Conservation (phyloP, 2,329 filamentous ascomycete genomes). For the Gaeumannomyces sp. region DNA sequence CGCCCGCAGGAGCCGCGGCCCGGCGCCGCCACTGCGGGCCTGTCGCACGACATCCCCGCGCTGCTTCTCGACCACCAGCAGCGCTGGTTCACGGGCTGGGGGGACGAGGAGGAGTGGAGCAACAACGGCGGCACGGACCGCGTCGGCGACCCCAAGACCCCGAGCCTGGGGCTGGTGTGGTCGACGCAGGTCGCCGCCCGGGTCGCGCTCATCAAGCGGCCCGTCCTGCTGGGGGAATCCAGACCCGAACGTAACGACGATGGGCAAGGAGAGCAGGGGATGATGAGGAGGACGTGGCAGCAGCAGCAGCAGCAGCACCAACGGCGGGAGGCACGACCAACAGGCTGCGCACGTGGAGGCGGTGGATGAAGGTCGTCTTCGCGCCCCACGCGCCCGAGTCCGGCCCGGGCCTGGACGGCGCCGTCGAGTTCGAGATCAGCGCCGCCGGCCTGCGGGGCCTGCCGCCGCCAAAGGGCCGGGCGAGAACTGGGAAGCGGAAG, state of each 20-base stretch:
- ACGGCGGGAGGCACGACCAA: constrained; percentile 13
- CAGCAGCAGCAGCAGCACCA: neutral
- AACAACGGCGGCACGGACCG: constrained; percentile 25
- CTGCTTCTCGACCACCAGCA: constrained; percentile 84
- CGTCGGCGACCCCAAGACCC: constrained; percentile 62
- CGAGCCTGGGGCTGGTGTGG: constrained; percentile 84
- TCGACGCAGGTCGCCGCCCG: constrained; percentile 80
- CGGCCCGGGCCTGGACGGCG: constrained; percentile 40
- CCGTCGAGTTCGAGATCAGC: constrained; percentile 69
- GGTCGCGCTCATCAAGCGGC: constrained; percentile 71
- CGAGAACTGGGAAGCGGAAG: constrained; percentile 17
- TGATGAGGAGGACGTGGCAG: neutral
- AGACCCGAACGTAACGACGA: constrained; percentile 34
- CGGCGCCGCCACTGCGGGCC: constrained; percentile 16
- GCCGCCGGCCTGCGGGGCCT: constrained; percentile 51
- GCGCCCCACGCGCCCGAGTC: constrained; percentile 63
- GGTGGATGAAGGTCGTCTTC: constrained; percentile 87
- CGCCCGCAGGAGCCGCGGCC: constrained; percentile 21
- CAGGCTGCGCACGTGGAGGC: constrained; percentile 55
- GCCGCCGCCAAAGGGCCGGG: neutral
- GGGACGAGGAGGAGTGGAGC: constrained; percentile 54
- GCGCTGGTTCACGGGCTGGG: constrained; percentile 93
- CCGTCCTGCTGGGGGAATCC: constrained; percentile 39
- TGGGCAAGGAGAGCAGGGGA: constrained; percentile 13
- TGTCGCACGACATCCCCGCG: constrained; percentile 34